Percentiles rank a stretch among this genome's conserved stretches.
Evolutionary conservation across 2,329 filamentous ascomycete species (phyloP).

Genomic region (Aspergillus glaucus): DNA sequence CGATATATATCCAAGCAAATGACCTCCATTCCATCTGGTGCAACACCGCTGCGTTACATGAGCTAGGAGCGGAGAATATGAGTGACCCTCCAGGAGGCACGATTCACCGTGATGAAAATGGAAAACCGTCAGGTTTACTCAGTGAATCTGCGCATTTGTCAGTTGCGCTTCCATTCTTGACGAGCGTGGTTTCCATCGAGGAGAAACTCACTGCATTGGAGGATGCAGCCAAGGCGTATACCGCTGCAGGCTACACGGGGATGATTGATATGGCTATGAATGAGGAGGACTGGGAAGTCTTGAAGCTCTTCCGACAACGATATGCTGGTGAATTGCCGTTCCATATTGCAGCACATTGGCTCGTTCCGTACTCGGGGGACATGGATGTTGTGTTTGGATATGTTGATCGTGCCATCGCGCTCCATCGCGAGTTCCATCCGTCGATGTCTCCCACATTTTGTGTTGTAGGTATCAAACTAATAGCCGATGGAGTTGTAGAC

Average conservation of each 20-base stretch:
- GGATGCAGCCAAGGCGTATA: conserved; percentile 39
- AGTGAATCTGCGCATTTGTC: conserved; percentile 42
- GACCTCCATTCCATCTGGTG: conserved; percentile 50
- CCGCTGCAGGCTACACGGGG: conserved; percentile 42
- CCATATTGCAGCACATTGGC: conserved; percentile 45
- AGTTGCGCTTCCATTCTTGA: conserved; percentile 44
- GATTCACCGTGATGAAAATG: conserved; percentile 41
- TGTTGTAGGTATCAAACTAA: conserved; percentile 45
- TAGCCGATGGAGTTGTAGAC: conserved; percentile 47
- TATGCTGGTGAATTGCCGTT: conserved; percentile 33
- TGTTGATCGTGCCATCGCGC: conserved; percentile 41
- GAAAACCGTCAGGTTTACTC: conserved; percentile 41
- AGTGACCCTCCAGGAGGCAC: conserved; percentile 41
- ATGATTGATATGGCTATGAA: conserved; percentile 50
- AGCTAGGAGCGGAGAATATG: conserved; percentile 38
- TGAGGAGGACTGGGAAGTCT: conserved; percentile 42
- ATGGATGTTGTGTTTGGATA: conserved; percentile 35
- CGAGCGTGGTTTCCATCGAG: conserved; percentile 35
- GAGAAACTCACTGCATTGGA: conserved; percentile 39
- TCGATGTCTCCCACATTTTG: conserved; percentile 36
- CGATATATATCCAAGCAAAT: conserved; percentile 45
- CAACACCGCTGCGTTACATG: conserved; percentile 41
- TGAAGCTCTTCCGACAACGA: conserved; percentile 30
- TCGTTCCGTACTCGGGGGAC: conserved; percentile 38
- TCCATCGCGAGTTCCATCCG: conserved; percentile 35